A percentile compares a stretch with the other conserved stretches of the same genome.
Evolutionary conservation across 2,329 filamentous ascomycete species (phyloP).

Genomic region (Ramichloridium luteum): DNA sequence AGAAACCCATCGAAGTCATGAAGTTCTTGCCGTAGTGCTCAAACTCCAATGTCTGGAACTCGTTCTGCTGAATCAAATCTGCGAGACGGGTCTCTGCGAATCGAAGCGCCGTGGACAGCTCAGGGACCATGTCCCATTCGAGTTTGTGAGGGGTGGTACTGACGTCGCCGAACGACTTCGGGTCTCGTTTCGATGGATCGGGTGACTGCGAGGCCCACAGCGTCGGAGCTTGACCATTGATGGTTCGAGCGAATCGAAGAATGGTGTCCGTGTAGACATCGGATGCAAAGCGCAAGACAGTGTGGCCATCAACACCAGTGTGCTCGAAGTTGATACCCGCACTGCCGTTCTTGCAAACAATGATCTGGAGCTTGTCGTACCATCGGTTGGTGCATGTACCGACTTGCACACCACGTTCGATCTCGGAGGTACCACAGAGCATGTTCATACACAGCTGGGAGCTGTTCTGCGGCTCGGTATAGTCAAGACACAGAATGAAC

Average conservation of each 20-base stretch:
- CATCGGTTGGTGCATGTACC: slow-evolving; percentile 96
- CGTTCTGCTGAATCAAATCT: slow-evolving; percentile 91
- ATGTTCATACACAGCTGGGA: slow-evolving; percentile 93
- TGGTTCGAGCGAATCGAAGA: slow-evolving; percentile 82
- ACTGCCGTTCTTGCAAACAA: slow-evolving; percentile 96
- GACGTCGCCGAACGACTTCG: slow-evolving; percentile 82
- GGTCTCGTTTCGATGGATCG: slow-evolving; percentile 84
- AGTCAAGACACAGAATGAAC: slow-evolving; percentile 85
- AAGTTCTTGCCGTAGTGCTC: slow-evolving; percentile 88
- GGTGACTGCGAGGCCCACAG: slow-evolving; percentile 86
- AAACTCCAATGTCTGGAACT: slow-evolving; percentile 89
- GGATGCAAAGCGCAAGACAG: slow-evolving; percentile 87
- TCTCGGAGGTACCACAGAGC: slow-evolving; percentile 87
- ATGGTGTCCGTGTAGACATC: slow-evolving; percentile 98
- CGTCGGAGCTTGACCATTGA: slow-evolving; percentile 85
- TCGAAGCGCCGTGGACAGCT: slow-evolving; percentile 77
- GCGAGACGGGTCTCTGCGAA: slow-evolving; percentile 92
- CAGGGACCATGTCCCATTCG: slow-evolving; percentile 94
- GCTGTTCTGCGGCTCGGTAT: slow-evolving; percentile 69
- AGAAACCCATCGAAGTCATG: slow-evolving; percentile 93
- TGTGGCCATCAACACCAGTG: slow-evolving; percentile 94
- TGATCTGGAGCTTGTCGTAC: slow-evolving; percentile 99
- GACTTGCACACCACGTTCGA: slow-evolving; percentile 87
- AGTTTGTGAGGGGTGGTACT: slow-evolving; percentile 89
- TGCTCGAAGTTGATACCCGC: slow-evolving; percentile 99